These are phyloP conservation scores for Colletotrichum endophyticum DNA, from an alignment of 2,329 filamentous ascomycete genomes.

Conservation along the genomic window DNA sequence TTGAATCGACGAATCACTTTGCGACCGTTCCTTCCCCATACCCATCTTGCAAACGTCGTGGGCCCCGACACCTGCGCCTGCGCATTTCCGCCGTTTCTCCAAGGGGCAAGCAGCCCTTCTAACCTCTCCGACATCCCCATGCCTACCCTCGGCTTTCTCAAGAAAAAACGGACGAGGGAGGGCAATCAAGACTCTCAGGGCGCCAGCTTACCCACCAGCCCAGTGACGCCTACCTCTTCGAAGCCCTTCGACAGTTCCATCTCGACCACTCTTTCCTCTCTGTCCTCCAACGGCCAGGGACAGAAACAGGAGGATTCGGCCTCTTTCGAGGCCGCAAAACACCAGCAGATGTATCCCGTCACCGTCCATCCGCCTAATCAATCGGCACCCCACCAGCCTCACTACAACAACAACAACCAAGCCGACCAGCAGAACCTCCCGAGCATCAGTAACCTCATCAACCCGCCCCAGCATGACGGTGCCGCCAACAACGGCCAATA, in stretches of 20 bases:
- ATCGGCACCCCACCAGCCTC: constrained; percentile 33
- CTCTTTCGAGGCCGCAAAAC: constrained; percentile 24
- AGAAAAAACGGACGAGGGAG: constrained; percentile 99
- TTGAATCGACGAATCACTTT: constrained; percentile 19
- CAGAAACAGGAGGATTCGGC: constrained; percentile 21
- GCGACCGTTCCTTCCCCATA: constrained; percentile 13
- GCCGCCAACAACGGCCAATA: constrained; percentile 17
- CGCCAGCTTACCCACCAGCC: constrained; percentile 68
- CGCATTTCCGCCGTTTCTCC: constrained; percentile 1
- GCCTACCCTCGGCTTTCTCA: constrained; percentile 95
- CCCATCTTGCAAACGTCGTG: constrained; percentile 18
- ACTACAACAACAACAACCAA: constrained; percentile 28
- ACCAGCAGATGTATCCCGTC: constrained; percentile 36
- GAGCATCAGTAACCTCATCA: constrained; percentile 84
- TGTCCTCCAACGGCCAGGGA: constrained; percentile 17
- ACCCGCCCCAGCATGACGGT: constrained; percentile 59
- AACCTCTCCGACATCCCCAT: constrained; percentile 55
- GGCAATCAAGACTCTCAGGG: constrained; percentile 73
- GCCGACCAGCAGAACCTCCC: constrained; percentile 70
- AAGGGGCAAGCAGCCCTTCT: constrained; percentile 25
- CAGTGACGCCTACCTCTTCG: constrained; percentile 62
- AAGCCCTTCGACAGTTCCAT: constrained; percentile 51
- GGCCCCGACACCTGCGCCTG: constrained; percentile 12
- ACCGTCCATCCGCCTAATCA: constrained; percentile 30
- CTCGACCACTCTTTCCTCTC: constrained; percentile 24